Base-by-base conservation (phyloP, 139 green algal genomes). In the Marvania coccoides region DNA sequence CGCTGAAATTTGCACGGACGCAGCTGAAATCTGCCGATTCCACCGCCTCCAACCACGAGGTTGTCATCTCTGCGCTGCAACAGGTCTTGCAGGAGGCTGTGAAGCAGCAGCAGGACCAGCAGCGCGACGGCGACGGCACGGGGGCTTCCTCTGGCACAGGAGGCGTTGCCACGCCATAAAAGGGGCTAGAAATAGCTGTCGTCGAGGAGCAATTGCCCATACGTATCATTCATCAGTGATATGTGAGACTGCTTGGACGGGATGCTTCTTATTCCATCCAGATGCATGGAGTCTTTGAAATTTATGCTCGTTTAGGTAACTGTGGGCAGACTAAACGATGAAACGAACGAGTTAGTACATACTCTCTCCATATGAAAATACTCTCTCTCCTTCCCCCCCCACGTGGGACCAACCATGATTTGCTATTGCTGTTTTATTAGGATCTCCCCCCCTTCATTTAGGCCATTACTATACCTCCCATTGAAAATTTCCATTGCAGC, bases 51-150 rank as follows among this genome's bases (percentile, higher is more conserved):
- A 75, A 75, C 35, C 68, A 75, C 34, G 68, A 75, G 55, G 47
- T 75, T 9, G 68, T 75, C 4, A 75, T 75, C 58, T 42, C 23
- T 42, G 67, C 68, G 8, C 58, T 75, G 34, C 68, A 75, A 45
- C 68, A 75, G 42, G 62, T 75, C 15, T 37, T 75, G 34, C 53
- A 67, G 42, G 46, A 69, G 15, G 68, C 68, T 31, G 57, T 68
- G 15, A 30, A 54, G 15, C 65, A 72, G 58, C 57, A 65, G 40
- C 48, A 26, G 19, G 19, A 51, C 42, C 19, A 51, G 19, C 19
- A 51, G 42, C 19, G 19, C 42, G 19, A 19, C 42, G 19, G 42
- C 19, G 42, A 51, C 19, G 42, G 42, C 19, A 19, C 19, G n/a
- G n/a, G n/a, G n/a, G n/a, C 19, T 19, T 19, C 42, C 19, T 19